These are phyloP conservation scores for Candida ovalis DNA, from an alignment of 805 yeast species.

Conservation along the genomic window DNA sequence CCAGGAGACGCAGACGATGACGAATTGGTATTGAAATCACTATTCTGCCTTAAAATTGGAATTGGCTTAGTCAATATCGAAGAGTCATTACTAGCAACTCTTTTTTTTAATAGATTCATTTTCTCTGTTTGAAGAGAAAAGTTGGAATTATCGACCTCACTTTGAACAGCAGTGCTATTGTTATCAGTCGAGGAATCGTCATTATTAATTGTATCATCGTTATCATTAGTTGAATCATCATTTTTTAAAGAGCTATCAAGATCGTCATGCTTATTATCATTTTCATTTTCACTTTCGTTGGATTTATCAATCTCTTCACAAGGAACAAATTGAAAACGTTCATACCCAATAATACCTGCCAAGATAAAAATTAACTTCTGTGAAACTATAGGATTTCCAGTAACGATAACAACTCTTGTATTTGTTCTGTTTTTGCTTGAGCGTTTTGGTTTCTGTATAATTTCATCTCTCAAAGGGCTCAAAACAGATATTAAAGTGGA, in stretches of 20 bases:
- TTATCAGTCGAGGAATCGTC: too few relatives aligned
- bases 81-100: conserved; percentile 1
- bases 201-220: background rate
- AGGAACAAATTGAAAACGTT: conserved; percentile 11
- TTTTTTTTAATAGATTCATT: background rate
- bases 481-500: conserved; percentile 46
- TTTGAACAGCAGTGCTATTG: background rate
- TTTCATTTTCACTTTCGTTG: background rate
- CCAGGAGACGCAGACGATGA: conserved; percentile 7
- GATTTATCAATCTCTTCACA: conserved; percentile 3
- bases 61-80: conserved; percentile 17
- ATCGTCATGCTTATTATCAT: background rate
- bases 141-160: background rate
- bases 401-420: conserved; percentile 47
- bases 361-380: conserved; percentile 50
- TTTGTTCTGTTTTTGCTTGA: conserved; percentile 15
- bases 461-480: conserved; percentile 34
- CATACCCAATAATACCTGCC: conserved; percentile 46
- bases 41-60: conserved; percentile 16
- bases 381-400: conserved; percentile 55
- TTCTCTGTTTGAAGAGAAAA: background rate
- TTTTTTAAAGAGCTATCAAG: background rate
- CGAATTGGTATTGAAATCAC: conserved; percentile 4
- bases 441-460: conserved; percentile 34
- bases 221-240: background rate